These are phyloP conservation scores for Neonectria ditissima DNA, from an alignment of 2,329 filamentous ascomycete genomes.

Conservation along the genomic window DNA sequence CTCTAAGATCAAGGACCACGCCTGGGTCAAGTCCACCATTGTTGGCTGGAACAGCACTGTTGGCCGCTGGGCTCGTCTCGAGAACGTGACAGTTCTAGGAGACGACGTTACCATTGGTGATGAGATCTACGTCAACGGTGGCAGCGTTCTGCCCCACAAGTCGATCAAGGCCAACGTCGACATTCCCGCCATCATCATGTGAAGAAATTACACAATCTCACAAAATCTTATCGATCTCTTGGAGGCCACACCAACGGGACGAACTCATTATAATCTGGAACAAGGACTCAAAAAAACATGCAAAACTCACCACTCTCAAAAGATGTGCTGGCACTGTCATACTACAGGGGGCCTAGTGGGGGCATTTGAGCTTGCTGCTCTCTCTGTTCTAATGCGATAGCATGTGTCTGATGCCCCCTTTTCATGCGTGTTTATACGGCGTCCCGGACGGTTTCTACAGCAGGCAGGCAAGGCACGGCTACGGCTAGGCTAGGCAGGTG, in stretches of 20 bases:
- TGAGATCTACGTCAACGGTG: slow-evolving; percentile 98
- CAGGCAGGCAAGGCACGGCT: slow-evolving; percentile 34
- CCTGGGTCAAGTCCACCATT: slow-evolving; percentile 98
- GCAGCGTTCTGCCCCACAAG: slow-evolving; percentile 96
- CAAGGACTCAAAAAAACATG: slow-evolving; percentile 35
- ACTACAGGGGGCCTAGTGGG: slow-evolving; percentile 36
- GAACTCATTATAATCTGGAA: slow-evolving; percentile 36
- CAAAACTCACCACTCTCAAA: slow-evolving; percentile 46
- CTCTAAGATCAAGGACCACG: slow-evolving; percentile 97
- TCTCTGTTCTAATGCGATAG: slow-evolving; percentile 43
- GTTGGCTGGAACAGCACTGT: slow-evolving; percentile 98
- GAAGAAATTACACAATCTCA: slow-evolving; percentile 44
- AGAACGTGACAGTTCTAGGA: slow-evolving; percentile 97
- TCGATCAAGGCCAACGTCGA: slow-evolving; percentile 99
- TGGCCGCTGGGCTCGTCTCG: slow-evolving; percentile 93
- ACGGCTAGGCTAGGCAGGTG: slow-evolving; percentile 34
- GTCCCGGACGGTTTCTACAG: slow-evolving; percentile 44
- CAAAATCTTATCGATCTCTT: slow-evolving; percentile 21
- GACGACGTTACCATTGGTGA: slow-evolving; percentile 98
- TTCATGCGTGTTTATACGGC: slow-evolving; percentile 47
- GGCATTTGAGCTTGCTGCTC: slow-evolving; percentile 38
- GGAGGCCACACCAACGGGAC: slow-evolving; percentile 39
- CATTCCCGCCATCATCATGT: slow-evolving; percentile 77
- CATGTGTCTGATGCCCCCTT: slow-evolving; percentile 44
- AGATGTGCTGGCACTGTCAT: slow-evolving; percentile 45